These are phyloP conservation scores for Macrophomina phaseolina DNA, from an alignment of 2,329 filamentous ascomycete species.

Conservation along the genomic window DNA sequence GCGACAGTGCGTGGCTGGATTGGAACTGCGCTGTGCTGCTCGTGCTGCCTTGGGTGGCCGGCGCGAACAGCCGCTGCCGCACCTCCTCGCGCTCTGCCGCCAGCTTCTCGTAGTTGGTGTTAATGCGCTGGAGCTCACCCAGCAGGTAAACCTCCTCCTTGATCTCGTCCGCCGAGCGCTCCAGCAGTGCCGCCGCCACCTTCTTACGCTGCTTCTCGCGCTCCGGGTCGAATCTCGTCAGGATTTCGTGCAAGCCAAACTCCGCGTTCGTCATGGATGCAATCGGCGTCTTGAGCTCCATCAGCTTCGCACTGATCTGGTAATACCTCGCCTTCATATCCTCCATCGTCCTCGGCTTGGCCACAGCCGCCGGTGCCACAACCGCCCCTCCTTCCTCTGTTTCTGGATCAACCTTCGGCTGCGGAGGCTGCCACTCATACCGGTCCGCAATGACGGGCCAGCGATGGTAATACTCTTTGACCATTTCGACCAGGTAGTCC, in stretches of 20 bases:
- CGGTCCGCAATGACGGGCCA: conserved; percentile 94
- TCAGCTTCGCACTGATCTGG: conserved; percentile 67
- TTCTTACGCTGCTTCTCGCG: conserved; percentile 83
- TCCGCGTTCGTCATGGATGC: conserved; percentile 80
- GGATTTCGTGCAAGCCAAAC: conserved; percentile 80
- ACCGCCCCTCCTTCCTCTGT: conserved; percentile 29
- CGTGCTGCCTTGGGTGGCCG: conserved; percentile 64
- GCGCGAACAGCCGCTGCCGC: conserved; percentile 85
- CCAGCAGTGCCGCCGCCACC: conserved; percentile 79
- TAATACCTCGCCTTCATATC: conserved; percentile 94
- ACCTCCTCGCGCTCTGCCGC: conserved; percentile 88
- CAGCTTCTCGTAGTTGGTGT: conserved; percentile 82
- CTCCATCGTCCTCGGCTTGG: conserved; percentile 75
- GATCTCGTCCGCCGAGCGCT: conserved; percentile 83
- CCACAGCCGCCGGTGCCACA: conserved; percentile 43
- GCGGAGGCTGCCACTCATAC: conserved; percentile 71
- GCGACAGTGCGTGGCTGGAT: conserved; percentile 78
- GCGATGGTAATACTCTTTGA: conserved; percentile 79
- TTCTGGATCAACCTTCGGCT: conserved; percentile 9
- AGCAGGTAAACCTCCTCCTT: conserved; percentile 90
- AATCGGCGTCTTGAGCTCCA: conserved; percentile 48
- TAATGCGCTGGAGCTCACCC: conserved; percentile 88
- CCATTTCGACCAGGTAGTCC: conserved; percentile 81
- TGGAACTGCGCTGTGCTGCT: conserved; percentile 63
- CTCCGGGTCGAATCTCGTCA: conserved; percentile 82